Base-by-base conservation (phyloP, 2,329 filamentous ascomycete genomes). In the Trichoderma polysporum region DNA sequence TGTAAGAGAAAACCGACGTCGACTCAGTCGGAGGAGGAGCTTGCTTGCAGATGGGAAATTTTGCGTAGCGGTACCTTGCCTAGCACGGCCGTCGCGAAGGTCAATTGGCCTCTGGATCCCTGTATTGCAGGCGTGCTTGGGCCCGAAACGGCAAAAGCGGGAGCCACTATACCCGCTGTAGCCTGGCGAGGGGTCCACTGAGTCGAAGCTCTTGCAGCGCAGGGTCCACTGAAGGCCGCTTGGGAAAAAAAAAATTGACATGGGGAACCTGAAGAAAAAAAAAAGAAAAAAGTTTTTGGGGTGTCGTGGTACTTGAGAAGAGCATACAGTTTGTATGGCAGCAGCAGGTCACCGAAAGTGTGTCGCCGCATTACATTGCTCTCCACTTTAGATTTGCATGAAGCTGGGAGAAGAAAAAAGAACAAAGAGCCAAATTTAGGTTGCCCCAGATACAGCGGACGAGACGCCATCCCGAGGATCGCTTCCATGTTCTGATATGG, bases 1-100 rank as follows among this genome's bases (percentile, higher is more conserved):
- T 35, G 39, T 45, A 29, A 56, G 52, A 49, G 47, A 35, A 35
- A 59, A 25, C 17, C 25, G 15, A 50, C 13, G 19, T 60, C 56
- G 45, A 66, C 37, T 35, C 39, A 35, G 58, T 49, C 29, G 19
- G 13, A 57, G 35, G 33, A 37, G 25, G 63, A 66, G 63, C 63
- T 66, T 53, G 63, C 63, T 66, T 53, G 63, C 63, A 54, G 47
- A 12, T 53, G n/a, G 63, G 41, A 52, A 50, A 54, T 54, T 54
- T 57, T 65, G 37, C 19, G 29, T 17, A 41, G 54, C 54, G 56
- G 45, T 59, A 29, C 54, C 63, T 66, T 66, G 63, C 63, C 63
- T 66, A 50, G 53, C 45, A 41, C 41, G 29, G 61, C 61, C 15
- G 35, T 19, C 13, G 5, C 19, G 17, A 27, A 25, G 29, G 60